Percentiles rank a stretch among this genome's conserved stretches.
Evolutionary conservation across 352 stramenopile species (phyloP).

Genomic region (Pythium chondricola): DNA sequence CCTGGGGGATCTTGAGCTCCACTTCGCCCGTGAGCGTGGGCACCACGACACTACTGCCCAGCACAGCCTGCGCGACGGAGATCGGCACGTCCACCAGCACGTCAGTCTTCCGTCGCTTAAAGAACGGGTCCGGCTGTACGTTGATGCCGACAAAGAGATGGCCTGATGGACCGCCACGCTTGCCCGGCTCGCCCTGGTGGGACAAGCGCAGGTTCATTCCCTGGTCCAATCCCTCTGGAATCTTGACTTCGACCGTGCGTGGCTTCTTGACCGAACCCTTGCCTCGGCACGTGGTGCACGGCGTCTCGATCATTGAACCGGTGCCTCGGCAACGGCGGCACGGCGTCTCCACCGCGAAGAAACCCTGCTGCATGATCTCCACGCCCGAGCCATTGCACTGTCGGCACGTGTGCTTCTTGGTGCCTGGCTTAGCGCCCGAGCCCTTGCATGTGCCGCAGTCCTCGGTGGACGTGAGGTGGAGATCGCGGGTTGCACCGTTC

Average conservation of each 20-base stretch:
- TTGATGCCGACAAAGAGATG: constrained; percentile 94
- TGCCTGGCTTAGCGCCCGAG: constrained; percentile 77
- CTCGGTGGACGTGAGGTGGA: constrained; percentile 76
- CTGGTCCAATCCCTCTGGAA: constrained; percentile 93
- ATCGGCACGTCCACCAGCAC: constrained; percentile 94
- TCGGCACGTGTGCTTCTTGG: constrained; percentile 70
- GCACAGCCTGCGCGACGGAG: constrained; percentile 88
- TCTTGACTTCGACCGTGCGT: constrained; percentile 90
- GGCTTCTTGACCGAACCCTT: constrained; percentile 87
- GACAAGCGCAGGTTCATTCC: constrained; percentile 94
- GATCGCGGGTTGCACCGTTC: constrained; percentile 87
- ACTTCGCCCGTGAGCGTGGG: constrained; percentile 96
- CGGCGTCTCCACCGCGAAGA: constrained; percentile 85
- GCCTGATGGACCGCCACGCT: constrained; percentile 82
- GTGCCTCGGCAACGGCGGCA: constrained; percentile 80
- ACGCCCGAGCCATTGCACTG: constrained; percentile 81
- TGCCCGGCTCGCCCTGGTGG: constrained; percentile 87
- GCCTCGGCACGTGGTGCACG: constrained; percentile 72
- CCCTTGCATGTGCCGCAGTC: constrained; percentile 75
- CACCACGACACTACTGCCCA: constrained; percentile 93
- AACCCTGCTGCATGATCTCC: constrained; percentile 84
- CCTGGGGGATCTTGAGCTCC: constrained; percentile 95
- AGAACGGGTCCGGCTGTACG: constrained; percentile 93
- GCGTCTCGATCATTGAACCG: constrained; percentile 79
- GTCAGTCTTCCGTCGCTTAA: constrained; percentile 93